Evolutionary conservation across 2,329 filamentous ascomycete genomes (phyloP).

Genomic region (Ceratocystis lukuohia): DNA sequence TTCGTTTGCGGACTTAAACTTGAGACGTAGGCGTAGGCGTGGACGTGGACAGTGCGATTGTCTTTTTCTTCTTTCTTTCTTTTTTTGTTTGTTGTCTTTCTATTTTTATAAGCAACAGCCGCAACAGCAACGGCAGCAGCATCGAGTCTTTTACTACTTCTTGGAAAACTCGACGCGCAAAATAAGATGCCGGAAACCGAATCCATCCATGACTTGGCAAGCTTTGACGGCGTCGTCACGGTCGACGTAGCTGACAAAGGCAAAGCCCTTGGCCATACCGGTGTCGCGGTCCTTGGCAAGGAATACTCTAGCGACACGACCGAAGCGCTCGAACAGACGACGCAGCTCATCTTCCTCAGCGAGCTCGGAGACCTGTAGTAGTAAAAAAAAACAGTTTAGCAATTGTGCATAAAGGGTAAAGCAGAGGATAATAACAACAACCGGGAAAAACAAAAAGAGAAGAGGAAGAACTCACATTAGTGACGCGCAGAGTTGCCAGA

Average conservation of each 20-base stretch:
- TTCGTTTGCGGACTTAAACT: too few species aligned
- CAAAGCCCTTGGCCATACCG: slow-evolving; percentile 91
- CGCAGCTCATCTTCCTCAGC: slow-evolving; percentile 91
- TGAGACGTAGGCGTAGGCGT: too few species aligned
- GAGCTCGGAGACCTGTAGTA: slow-evolving; percentile 73
- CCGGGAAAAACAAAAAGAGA: background rate
- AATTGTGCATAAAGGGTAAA: background rate
- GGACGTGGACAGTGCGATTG: background rate
- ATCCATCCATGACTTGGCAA: slow-evolving; percentile 96
- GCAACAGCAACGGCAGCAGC: background rate
- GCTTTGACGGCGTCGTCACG: slow-evolving; percentile 79
- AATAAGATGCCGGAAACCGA: slow-evolving; percentile 77
- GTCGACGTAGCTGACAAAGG: slow-evolving; percentile 95
- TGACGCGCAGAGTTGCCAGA: slow-evolving; percentile 88
- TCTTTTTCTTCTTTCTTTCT: background rate
- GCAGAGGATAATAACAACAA: background rate
- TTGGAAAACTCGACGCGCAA: slow-evolving; percentile 80
- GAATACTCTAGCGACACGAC: slow-evolving; percentile 93
- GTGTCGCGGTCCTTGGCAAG: slow-evolving; percentile 96
- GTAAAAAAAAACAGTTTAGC: background rate
- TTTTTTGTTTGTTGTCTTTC: slow-evolving; percentile 6
- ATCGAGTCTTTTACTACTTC: slow-evolving; percentile 26
- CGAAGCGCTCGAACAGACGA: slow-evolving; percentile 96
- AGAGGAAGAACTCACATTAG: slow-evolving; percentile 60
- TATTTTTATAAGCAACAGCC: background rate